Evolutionary conservation across 768 basidiomycete species (phyloP), one percentile per base, ranked within the genome.

Genomic region (Termitomyces sp.): DNA sequence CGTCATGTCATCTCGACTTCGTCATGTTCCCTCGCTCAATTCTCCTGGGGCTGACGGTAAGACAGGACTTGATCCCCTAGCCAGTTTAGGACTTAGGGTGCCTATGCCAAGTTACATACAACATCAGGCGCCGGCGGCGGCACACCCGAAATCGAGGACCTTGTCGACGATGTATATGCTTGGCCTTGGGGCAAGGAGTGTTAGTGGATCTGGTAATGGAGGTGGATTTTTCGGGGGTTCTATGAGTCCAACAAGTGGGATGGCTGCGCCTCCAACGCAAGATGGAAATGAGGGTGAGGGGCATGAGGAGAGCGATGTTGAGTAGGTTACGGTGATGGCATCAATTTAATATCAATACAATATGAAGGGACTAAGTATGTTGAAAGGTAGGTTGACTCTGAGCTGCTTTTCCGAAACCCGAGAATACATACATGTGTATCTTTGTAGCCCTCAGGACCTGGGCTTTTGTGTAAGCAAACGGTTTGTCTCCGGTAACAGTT

Each of bases 161-260:
- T 69, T 81, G 20, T 85, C 86, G 24, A 75, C 80, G 56, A 82
- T 87, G 81, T 86, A 86, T 65, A 80, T 81, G 73, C 68, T 88
- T 1, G 85, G 85, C 4, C 65, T 85, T 16, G 85, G 86, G 26
- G 69, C 78, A 53, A 72, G 77, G 50, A 73, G 52, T 49, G 51
- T 54, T 6, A 59, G 71, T 46, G 65, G 42, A 5, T 32, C 57
- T 49, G 64, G 45, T 26, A 36, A 24, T 28, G 50, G 32, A 7
- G 28, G 10, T 47, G 35, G 60, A 24, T 55, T 63, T 3, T 53
- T 66, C 44, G 57, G 59, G 3, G 24, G 38, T 18, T 32, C 35
- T 1, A 7, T 36, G 16, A 62, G 52, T 33, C 61, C 47, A 16
- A 49, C 32, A 36, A 54, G 48, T 18, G 30, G 30, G 22, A 8